Percentiles rank a stretch among this genome's conserved stretches.
These are phyloP conservation scores for Aegilops tauschii DNA, from an alignment of 176 grass and related monocot species.

Conservation along the genomic window DNA sequence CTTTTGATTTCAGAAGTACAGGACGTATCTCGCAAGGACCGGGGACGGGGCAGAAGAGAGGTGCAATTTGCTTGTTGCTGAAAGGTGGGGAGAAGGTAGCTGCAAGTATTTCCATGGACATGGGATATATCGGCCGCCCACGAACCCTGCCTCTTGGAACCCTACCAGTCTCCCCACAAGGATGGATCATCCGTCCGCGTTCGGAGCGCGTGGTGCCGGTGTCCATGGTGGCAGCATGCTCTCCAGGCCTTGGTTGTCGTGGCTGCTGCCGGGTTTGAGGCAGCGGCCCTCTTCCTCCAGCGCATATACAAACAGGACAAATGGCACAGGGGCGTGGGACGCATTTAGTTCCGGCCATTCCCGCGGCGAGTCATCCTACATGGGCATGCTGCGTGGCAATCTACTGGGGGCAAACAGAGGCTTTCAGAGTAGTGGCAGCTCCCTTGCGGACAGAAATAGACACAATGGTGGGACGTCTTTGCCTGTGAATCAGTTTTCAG, in stretches of 20 bases:
- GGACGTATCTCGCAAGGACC: slow-evolving; percentile 37
- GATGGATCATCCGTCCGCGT: not conserved
- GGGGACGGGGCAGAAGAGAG: not conserved
- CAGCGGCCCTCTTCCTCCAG: not conserved
- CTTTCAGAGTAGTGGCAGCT: not conserved
- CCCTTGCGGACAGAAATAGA: not conserved
- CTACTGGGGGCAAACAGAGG: not conserved
- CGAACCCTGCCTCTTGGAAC: not conserved
- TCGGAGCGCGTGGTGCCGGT: not conserved
- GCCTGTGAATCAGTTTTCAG: not conserved
- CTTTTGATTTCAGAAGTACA: slow-evolving; percentile 67
- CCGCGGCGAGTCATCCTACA: not conserved
- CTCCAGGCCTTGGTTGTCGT: not conserved
- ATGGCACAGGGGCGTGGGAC: not conserved
- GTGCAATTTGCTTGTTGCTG: not conserved
- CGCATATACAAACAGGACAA: slow-evolving; percentile 24
- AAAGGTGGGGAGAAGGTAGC: slow-evolving; percentile 24
- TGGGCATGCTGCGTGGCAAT: not conserved
- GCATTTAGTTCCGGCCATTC: not conserved
- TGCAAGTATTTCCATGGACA: slow-evolving; percentile 8
- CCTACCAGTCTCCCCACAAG: not conserved
- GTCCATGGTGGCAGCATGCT: not conserved
- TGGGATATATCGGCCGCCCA: slow-evolving; percentile 19
- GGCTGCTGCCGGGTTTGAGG: not conserved
- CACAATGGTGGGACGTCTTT: no score